Evolutionary conservation across 2,329 filamentous ascomycete species (phyloP).

Genomic region (Colletotrichum sojae): DNA sequence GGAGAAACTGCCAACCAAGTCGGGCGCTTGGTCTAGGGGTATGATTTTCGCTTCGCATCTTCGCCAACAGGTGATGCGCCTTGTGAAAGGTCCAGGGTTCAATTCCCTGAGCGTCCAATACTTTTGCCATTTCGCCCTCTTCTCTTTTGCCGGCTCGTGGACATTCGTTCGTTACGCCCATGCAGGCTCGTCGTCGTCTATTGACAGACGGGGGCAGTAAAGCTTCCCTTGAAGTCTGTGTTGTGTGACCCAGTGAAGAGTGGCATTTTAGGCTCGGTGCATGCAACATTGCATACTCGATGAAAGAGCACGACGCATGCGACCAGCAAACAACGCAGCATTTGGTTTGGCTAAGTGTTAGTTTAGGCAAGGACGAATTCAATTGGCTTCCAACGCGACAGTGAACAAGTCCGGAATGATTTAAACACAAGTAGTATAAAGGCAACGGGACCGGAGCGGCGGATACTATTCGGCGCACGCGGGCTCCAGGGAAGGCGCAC

Average conservation of each 20-base stretch:
- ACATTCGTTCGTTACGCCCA: background rate
- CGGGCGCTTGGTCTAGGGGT: conserved; percentile 26
- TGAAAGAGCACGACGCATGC: no score
- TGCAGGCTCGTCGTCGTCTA: no score
- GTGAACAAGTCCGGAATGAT: background rate
- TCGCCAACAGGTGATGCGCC: background rate
- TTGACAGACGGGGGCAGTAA: no score
- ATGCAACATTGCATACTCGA: no score
- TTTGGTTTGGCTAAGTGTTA: no score
- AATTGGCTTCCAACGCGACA: no score
- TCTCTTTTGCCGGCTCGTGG: background rate
- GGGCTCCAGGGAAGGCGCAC: background rate
- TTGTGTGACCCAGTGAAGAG: no score
- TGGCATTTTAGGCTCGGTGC: no score
- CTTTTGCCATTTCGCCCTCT: background rate
- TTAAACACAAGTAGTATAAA: background rate
- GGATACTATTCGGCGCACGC: conserved; percentile 7
- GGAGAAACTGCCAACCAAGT: background rate
- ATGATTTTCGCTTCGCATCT: conserved; percentile 28
- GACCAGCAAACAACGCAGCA: no score
- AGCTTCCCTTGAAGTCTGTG: no score
- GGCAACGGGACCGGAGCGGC: background rate
- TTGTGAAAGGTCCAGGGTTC: conserved; percentile 29
- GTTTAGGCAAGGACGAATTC: no score
- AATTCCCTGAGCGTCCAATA: conserved; percentile 11